These are phyloP conservation scores for Phaeoacremonium minimum DNA, from an alignment of 2,329 filamentous ascomycete species.

Conservation along the genomic window DNA sequence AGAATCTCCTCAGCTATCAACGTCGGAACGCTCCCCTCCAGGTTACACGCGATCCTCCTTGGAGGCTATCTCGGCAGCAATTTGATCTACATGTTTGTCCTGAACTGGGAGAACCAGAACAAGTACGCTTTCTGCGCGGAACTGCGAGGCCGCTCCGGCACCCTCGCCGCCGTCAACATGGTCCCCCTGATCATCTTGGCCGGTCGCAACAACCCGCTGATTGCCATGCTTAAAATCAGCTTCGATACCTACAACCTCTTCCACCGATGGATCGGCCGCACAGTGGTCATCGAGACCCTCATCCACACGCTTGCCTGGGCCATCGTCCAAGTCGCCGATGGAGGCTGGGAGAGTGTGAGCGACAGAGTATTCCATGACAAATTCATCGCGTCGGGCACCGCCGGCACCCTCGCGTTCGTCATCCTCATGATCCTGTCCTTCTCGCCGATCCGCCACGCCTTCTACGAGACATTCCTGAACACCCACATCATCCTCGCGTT, in stretches of 20 bases:
- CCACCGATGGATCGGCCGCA: slow-evolving; percentile 77
- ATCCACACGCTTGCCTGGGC: slow-evolving; percentile 71
- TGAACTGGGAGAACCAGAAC: slow-evolving; percentile 56
- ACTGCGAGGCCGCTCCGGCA: slow-evolving; percentile 79
- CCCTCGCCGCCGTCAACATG: slow-evolving; percentile 83
- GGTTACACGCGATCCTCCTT: slow-evolving; percentile 57
- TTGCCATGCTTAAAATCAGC: slow-evolving; percentile 74
- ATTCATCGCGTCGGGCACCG: slow-evolving; percentile 64
- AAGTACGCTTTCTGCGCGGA: slow-evolving; percentile 68
- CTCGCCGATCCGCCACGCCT: slow-evolving; percentile 83
- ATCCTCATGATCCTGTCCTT: slow-evolving; percentile 66
- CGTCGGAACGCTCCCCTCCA: slow-evolving; percentile 60
- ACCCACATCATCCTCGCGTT: slow-evolving; percentile 75
- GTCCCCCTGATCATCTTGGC: slow-evolving; percentile 86
- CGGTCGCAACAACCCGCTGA: slow-evolving; percentile 89
- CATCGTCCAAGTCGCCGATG: slow-evolving; percentile 63
- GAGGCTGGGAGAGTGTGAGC: slow-evolving; percentile 56
- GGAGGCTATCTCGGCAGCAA: slow-evolving; percentile 56
- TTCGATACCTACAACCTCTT: slow-evolving; percentile 96
- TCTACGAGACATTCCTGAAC: slow-evolving; percentile 95
- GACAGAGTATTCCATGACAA: slow-evolving; percentile 49
- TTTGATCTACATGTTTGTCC: slow-evolving; percentile 55
- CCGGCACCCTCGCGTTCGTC: slow-evolving; percentile 57
- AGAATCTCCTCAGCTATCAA: slow-evolving; percentile 35
- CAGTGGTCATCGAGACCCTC: slow-evolving; percentile 65